phyloP scores from a whole-genome alignment of 805 yeast species.

The Vanderwaltozyma tropicalis region DNA sequence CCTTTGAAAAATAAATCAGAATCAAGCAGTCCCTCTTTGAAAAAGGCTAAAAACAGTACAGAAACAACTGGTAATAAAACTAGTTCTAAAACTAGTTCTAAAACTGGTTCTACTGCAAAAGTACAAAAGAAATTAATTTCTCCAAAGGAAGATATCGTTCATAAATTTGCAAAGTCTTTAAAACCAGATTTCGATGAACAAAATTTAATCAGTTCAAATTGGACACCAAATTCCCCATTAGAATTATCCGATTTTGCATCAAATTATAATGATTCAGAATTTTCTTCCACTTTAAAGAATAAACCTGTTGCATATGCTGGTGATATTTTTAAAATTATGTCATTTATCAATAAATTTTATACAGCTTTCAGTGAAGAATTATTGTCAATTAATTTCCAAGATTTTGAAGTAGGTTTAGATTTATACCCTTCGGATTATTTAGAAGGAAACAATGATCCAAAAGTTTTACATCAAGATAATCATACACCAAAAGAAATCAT shows the following conservation, averaged over 20 bases:
- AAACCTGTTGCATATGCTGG: constrained; percentile 21
- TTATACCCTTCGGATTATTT: constrained; percentile 8
- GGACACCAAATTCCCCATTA: constrained; percentile 24
- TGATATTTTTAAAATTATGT: constrained; percentile 22
- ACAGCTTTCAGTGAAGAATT: constrained; percentile 15
- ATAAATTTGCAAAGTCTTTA: neutral
- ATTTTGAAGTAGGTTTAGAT: constrained; percentile 24
- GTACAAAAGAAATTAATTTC: neutral
- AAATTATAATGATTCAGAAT: constrained; percentile 1
- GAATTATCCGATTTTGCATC: constrained; percentile 9
- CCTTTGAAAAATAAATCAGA: neutral
- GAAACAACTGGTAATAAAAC: neutral
- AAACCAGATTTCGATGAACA: constrained; percentile 1
- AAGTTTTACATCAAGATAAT: constrained; percentile 5
- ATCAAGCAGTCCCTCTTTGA: neutral
- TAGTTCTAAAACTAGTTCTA: neutral
- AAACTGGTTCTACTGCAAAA: neutral
- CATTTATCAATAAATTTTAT: constrained; percentile 23
- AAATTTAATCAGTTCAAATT: constrained; percentile 6
- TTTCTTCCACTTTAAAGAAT: constrained; percentile 12
- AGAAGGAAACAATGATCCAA: neutral
- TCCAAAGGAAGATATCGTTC: neutral
- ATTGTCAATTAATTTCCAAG: constrained; percentile 22
- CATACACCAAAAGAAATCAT: constrained; percentile 12
- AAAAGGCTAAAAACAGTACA: neutral